Evolutionary conservation across 805 yeast species (phyloP).

Genomic region (Sungouiozyma ichnusensis): DNA sequence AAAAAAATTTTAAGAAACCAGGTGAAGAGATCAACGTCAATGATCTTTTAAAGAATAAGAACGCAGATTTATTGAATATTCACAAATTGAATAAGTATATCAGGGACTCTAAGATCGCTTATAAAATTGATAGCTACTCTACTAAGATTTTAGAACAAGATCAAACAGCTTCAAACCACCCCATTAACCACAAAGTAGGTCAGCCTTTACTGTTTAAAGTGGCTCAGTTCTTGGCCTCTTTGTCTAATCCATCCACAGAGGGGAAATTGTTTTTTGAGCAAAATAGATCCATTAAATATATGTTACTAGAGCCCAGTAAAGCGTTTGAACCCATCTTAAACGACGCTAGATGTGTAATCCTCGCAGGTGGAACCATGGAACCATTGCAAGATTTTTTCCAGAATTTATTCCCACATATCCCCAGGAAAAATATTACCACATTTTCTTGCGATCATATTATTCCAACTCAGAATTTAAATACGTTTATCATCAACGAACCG

Average conservation of each 20-base stretch:
- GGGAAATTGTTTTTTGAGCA: conserved; percentile 62
- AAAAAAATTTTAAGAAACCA: conserved; percentile 28
- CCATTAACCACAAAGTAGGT: conserved; percentile 3
- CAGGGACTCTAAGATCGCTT: conserved; percentile 63
- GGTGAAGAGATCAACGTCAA: conserved; percentile 45
- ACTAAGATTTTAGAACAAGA: too few relatives aligned
- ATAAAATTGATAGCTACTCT: conserved; percentile 67
- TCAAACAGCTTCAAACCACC: conserved; percentile 4
- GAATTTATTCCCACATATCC: conserved; percentile 53
- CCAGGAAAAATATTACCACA: conserved; percentile 32
- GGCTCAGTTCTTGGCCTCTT: conserved; percentile 48
- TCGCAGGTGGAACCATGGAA: conserved; percentile 96
- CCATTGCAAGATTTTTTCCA: conserved; percentile 64
- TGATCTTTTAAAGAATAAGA: conserved; percentile 45
- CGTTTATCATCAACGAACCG: conserved; percentile 37
- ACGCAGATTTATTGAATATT: conserved; percentile 64
- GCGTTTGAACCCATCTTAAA: conserved; percentile 56
- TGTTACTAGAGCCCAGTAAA: conserved; percentile 70
- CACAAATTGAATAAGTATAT: conserved; percentile 57
- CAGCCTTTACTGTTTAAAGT: conserved; percentile 57
- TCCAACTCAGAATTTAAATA: conserved; percentile 56
- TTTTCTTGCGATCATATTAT: conserved; percentile 81
- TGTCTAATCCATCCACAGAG: conserved; percentile 66
- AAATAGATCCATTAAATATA: conserved; percentile 42
- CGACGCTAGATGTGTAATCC: conserved; percentile 54